Evolutionary conservation across 1,284 basidiomycete species (phyloP).

Genomic region (Phlebopus sp.): DNA sequence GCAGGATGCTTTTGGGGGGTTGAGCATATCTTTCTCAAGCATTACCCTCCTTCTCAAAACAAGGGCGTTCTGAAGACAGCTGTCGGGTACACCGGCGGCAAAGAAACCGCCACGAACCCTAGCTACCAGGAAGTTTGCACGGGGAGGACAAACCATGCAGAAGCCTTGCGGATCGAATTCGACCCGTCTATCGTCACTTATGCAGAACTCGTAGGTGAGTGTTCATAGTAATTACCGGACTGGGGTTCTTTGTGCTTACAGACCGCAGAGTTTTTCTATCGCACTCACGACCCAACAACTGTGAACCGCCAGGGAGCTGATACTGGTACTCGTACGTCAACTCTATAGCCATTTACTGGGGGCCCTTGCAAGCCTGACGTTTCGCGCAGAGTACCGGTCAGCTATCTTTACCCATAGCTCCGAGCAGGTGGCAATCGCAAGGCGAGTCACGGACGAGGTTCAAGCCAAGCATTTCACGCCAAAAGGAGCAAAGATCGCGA

Average conservation of each 20-base stretch:
- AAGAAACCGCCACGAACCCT: slow-evolving; percentile 51
- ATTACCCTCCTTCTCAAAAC: slow-evolving; percentile 65
- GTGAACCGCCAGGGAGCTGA: slow-evolving; percentile 77
- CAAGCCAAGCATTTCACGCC: slow-evolving; percentile 83
- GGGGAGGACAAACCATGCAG: slow-evolving; percentile 86
- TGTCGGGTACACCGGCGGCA: slow-evolving; percentile 84
- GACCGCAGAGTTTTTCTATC: slow-evolving; percentile 81
- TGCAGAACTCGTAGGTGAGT: slow-evolving; percentile 76
- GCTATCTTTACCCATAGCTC: slow-evolving; percentile 83
- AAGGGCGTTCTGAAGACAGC: slow-evolving; percentile 69
- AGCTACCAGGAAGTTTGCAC: slow-evolving; percentile 78
- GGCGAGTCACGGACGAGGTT: slow-evolving; percentile 80
- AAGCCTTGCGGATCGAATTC: slow-evolving; percentile 85
- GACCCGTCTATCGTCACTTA: slow-evolving; percentile 79
- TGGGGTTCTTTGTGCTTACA: neutral
- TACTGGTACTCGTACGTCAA: slow-evolving; percentile 65
- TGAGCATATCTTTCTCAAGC: slow-evolving; percentile 83
- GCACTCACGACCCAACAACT: slow-evolving; percentile 93
- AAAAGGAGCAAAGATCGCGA: slow-evolving; percentile 75
- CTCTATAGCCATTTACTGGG: neutral
- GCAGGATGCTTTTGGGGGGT: slow-evolving; percentile 85
- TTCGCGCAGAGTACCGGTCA: slow-evolving; percentile 80
- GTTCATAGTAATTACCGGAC: neutral
- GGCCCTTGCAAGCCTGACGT: slow-evolving; percentile 3
- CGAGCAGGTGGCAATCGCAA: slow-evolving; percentile 76